Evolutionary conservation across 805 yeast genomes (phyloP).

Genomic region (Kazachstania taianensis): DNA sequence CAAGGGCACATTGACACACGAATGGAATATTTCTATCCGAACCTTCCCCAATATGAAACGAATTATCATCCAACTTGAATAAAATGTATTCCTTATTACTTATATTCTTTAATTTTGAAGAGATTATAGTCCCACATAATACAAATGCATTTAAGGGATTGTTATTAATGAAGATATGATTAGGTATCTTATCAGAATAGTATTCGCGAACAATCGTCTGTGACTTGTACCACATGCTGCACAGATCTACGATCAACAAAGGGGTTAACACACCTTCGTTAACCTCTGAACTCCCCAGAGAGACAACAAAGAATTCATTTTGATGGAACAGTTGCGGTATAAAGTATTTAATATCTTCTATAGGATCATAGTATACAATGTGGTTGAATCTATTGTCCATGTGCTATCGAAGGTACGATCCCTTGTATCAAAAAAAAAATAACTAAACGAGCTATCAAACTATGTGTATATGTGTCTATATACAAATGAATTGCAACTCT

Average conservation of each 20-base stretch:
- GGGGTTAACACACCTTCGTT: not conserved
- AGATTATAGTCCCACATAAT: constrained; percentile 31
- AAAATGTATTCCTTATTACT: constrained; percentile 9
- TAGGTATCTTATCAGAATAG: not conserved
- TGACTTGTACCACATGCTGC: not conserved
- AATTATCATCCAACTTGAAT: constrained; percentile 3
- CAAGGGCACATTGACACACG: not conserved
- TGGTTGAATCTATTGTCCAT: constrained; percentile 2
- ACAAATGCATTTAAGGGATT: constrained; percentile 34
- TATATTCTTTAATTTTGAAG: constrained; percentile 15
- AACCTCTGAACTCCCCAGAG: no score
- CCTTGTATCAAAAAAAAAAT: no score
- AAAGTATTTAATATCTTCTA: not conserved
- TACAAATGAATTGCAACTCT: no score
- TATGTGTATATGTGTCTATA: no score
- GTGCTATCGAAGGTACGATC: not conserved
- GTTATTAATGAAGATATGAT: constrained; percentile 28
- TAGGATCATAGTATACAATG: not conserved
- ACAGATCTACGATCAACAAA: not conserved
- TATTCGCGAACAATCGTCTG: not conserved
- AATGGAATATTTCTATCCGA: not conserved
- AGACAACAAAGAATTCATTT: no score
- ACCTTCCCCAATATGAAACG: not conserved
- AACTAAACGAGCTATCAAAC: no score
- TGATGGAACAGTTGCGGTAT: constrained; percentile 1